phyloP scores from a whole-genome alignment of 768 basidiomycete genomes.

The Boletus coccyginus region DNA sequence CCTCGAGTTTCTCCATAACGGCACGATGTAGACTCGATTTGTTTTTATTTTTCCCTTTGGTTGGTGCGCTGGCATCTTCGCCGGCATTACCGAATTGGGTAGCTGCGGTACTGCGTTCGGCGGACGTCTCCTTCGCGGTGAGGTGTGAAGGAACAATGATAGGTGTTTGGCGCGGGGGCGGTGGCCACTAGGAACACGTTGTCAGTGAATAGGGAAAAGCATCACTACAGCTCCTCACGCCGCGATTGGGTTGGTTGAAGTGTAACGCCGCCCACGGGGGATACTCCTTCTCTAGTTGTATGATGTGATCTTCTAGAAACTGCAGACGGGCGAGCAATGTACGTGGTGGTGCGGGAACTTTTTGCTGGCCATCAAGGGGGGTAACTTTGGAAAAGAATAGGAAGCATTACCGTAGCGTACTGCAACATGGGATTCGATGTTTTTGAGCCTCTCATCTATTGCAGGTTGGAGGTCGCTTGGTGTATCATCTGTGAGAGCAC shows the following conservation, averaged over 20 bases:
- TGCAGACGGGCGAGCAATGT: slow-evolving; percentile 63
- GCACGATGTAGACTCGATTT: slow-evolving; percentile 69
- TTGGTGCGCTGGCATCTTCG: slow-evolving; percentile 2
- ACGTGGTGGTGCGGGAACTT: slow-evolving; percentile 71
- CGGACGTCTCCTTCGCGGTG: slow-evolving; percentile 31
- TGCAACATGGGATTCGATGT: slow-evolving; percentile 70
- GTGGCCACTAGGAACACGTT: slow-evolving; percentile 62
- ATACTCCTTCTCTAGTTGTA: slow-evolving; percentile 75
- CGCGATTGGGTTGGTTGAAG: slow-evolving; percentile 80
- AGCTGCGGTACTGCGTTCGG: slow-evolving; percentile 10
- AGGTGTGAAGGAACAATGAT: slow-evolving; percentile 75
- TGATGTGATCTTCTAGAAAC: slow-evolving; percentile 74
- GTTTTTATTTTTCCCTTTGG: slow-evolving; percentile 38
- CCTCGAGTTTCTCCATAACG: slow-evolving; percentile 72
- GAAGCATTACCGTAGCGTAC: slow-evolving; percentile 63
- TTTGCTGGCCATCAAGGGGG: slow-evolving; percentile 6
- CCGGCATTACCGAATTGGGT: slow-evolving; percentile 12
- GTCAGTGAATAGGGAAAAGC: background rate
- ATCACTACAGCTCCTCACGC: slow-evolving; percentile 46
- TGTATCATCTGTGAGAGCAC: slow-evolving; percentile 23
- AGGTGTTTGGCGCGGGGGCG: slow-evolving; percentile 74
- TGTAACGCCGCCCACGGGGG: slow-evolving; percentile 89
- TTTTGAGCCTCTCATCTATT: slow-evolving; percentile 59
- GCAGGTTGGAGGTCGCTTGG: slow-evolving; percentile 53
- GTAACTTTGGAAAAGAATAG: background rate